phyloP scores from a whole-genome alignment of 495 filamentous ascomycete genomes.

The Penicillium ochrochloron region DNA sequence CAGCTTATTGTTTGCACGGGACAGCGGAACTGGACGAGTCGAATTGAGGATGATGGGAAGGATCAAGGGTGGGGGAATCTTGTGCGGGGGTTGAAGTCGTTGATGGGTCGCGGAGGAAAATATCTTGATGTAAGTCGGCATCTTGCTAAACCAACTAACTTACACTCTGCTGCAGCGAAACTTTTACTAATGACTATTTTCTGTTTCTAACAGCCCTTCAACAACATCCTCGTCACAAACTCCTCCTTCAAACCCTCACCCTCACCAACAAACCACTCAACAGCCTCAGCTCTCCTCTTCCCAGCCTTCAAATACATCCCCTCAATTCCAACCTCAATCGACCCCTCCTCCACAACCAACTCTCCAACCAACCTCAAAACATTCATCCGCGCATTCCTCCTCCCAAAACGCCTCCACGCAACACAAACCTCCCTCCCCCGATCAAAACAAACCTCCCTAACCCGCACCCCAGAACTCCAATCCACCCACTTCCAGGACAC shows the following conservation, averaged over 20 bases:
- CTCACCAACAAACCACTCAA: conserved; percentile 40
- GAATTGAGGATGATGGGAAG: conserved; percentile 66
- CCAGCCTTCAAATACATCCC: conserved; percentile 81
- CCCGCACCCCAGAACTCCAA: conserved; percentile 32
- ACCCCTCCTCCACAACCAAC: neutral
- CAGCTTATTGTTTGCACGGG: conserved; percentile 86
- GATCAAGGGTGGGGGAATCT: conserved; percentile 56
- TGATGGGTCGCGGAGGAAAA: conserved; percentile 67
- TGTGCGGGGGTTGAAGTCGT: conserved; percentile 68
- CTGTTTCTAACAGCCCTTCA: conserved; percentile 64
- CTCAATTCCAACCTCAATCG: conserved; percentile 54
- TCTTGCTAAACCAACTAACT: conserved; percentile 5
- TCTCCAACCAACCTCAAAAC: conserved; percentile 30
- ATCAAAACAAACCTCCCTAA: conserved; percentile 34
- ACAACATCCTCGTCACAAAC: conserved; percentile 76
- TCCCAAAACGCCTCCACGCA: conserved; percentile 62
- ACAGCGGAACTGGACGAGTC: conserved; percentile 74
- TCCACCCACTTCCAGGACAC: conserved; percentile 43
- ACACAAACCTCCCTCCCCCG: conserved; percentile 57
- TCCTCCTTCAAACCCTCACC: conserved; percentile 65
- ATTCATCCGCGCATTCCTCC: conserved; percentile 47
- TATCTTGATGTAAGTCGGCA: conserved; percentile 69
- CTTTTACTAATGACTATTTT: conserved; percentile 7
- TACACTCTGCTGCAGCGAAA: neutral
- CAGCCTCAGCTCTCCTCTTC: conserved; percentile 71